Conservation (phyloP, 2,329 filamentous ascomycete species). For the Fusarium stilboides region DNA sequence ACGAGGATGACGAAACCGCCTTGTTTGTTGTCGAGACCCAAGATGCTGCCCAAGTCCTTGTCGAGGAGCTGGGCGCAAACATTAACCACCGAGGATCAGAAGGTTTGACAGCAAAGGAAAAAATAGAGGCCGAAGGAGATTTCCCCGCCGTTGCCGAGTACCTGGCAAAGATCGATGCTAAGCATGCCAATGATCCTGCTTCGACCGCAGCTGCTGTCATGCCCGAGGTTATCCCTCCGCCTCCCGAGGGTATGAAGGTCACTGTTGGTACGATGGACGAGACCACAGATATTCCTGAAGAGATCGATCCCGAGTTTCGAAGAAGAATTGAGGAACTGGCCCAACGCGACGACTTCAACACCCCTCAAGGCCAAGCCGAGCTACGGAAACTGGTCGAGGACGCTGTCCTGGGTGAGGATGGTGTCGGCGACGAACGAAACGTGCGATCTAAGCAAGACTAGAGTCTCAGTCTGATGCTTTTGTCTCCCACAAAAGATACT, state of each 20-base stretch:
- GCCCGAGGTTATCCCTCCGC: constrained; percentile 67
- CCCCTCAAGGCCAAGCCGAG: constrained; percentile 83
- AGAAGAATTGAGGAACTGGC: constrained; percentile 91
- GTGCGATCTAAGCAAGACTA: constrained; percentile 74
- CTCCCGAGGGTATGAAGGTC: constrained; percentile 83
- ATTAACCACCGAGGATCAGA: constrained; percentile 76
- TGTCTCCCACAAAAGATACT: constrained; percentile 75
- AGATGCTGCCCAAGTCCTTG: constrained; percentile 81
- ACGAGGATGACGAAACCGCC: constrained; percentile 95
- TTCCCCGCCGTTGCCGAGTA: constrained; percentile 45
- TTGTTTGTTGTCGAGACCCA: constrained; percentile 91
- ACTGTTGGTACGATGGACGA: constrained; percentile 82
- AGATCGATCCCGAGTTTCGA: constrained; percentile 86
- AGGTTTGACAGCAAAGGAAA: constrained; percentile 84
- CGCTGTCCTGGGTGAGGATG: constrained; percentile 78
- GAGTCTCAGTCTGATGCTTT: constrained; percentile 59
- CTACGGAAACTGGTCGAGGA: constrained; percentile 85
- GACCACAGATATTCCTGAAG: constrained; percentile 70
- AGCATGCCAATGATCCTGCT: constrained; percentile 51
- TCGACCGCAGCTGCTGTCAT: constrained; percentile 48
- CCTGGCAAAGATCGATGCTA: constrained; percentile 40
- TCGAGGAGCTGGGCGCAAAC: constrained; percentile 86
- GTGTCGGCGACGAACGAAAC: constrained; percentile 74
- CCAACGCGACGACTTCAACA: constrained; percentile 85
- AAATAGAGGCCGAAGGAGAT: constrained; percentile 65